Percentiles rank a stretch among this genome's conserved stretches.
phyloP scores from a whole-genome alignment of 306 rosid species.

The Lupinus albus region DNA sequence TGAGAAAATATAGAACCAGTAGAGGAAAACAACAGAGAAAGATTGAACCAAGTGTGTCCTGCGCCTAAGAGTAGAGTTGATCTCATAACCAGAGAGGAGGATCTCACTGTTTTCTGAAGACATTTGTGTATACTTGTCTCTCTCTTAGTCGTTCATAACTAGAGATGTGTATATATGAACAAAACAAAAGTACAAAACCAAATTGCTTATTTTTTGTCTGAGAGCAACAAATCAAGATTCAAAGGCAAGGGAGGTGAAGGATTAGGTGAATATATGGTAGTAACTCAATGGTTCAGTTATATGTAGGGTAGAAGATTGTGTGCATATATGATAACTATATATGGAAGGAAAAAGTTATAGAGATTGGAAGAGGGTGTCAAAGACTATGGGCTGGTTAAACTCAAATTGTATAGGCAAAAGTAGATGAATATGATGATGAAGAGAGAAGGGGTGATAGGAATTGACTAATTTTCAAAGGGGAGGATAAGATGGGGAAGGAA shows the following conservation, averaged over 20 bases:
- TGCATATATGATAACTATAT: neutral
- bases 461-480: conserved; percentile 41
- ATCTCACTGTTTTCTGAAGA: conserved; percentile 71
- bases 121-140: conserved; percentile 37
- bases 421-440: conserved; percentile 34
- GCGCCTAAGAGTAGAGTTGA: conserved; percentile 71
- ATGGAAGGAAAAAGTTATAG: conserved; percentile 25
- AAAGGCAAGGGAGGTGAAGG: neutral
- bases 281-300: neutral
- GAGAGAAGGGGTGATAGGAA: conserved; percentile 2
- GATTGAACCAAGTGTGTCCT: conserved; percentile 83
- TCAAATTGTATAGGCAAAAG: neutral
- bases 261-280: conserved; percentile 17
- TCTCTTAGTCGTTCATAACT: conserved; percentile 50
- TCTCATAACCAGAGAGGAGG: conserved; percentile 66
- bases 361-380: conserved; percentile 33
- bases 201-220: neutral
- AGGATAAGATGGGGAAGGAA: conserved; percentile 50
- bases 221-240: conserved; percentile 18
- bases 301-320: conserved; percentile 6
- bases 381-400: conserved; percentile 43
- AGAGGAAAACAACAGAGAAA: conserved; percentile 90
- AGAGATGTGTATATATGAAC: conserved; percentile 11
- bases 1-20: conserved; percentile 87
- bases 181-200: conserved; percentile 14